Conservation (phyloP, 371 early-diverging fungal species). For the Rhizopus sp. region DNA sequence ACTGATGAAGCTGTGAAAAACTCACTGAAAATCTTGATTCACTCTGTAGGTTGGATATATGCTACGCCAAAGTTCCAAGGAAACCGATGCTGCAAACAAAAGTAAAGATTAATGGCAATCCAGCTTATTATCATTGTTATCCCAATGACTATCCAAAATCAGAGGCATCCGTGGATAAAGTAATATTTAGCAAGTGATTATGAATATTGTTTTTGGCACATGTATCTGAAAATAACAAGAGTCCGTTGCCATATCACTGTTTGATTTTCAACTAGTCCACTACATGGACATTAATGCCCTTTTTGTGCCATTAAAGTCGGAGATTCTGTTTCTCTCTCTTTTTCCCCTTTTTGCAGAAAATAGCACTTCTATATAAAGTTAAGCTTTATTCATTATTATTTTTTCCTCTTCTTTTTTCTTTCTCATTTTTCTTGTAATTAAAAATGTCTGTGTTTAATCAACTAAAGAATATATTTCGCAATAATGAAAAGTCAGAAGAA, state of each 20-base stretch:
- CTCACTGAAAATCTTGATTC: constrained; percentile 3
- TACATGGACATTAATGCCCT: not conserved
- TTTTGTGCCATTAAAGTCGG: constrained; percentile 2
- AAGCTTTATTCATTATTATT: constrained; percentile 14
- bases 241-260: too few species aligned
- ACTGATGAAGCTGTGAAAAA: constrained; percentile 3
- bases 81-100: constrained; percentile 13
- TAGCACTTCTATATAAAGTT: constrained; percentile 11
- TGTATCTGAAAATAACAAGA: not conserved
- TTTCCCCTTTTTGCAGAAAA: constrained; percentile 2
- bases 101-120: constrained; percentile 11
- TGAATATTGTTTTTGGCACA: constrained; percentile 9
- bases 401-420: constrained; percentile 14
- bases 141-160: constrained; percentile 1
- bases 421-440: constrained; percentile 5
- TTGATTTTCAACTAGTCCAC: too few species aligned
- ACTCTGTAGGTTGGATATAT: constrained; percentile 7
- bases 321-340: not conserved
- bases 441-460: constrained; percentile 47
- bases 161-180: constrained; percentile 5
- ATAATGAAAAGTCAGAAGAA: constrained; percentile 1
- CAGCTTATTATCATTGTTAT: constrained; percentile 8
- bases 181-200: constrained; percentile 9
- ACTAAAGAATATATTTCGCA: constrained; percentile 43
- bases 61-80: constrained; percentile 8